Percentiles rank a stretch among this genome's conserved stretches.
Evolutionary conservation across 441 rosid species (phyloP).

Genomic region (Corymbia calophylla): DNA sequence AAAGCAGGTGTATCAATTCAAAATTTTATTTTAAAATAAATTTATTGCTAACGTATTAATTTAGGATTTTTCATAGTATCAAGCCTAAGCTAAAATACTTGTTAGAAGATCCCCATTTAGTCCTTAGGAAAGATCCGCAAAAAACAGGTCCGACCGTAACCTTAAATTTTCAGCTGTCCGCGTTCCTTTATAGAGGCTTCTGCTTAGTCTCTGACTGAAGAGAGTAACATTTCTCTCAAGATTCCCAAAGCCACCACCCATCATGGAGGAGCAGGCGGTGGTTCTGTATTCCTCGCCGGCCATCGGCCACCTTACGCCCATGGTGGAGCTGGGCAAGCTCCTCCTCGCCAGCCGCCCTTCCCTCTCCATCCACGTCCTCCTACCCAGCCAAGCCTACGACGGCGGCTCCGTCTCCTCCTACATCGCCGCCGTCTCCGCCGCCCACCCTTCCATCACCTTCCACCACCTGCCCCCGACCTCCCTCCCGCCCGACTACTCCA

Average conservation of each 20-base stretch:
- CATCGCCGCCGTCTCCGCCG: background rate
- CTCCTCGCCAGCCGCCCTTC: constrained; percentile 2
- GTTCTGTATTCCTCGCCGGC: constrained; percentile 46
- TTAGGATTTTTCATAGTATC: no score
- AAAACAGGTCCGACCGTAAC: background rate
- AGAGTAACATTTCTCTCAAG: background rate
- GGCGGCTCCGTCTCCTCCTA: background rate
- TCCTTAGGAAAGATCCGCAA: background rate
- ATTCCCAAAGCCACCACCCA: background rate
- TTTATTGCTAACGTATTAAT: no score
- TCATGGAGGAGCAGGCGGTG: constrained; percentile 10
- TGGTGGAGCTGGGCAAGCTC: constrained; percentile 43
- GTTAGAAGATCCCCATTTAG: background rate
- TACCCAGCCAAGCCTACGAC: background rate
- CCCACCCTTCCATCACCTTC: constrained; percentile 5
- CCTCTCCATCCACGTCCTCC: constrained; percentile 4
- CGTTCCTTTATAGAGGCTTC: background rate
- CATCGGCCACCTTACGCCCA: constrained; percentile 35
- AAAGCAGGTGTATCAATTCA: no score
- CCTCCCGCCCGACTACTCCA: constrained; percentile 1
- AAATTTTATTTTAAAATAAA: no score
- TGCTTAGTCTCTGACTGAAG: background rate
- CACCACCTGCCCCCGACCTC: background rate
- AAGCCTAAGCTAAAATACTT: background rate
- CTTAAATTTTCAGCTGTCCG: background rate